A percentile compares a stretch with the other conserved stretches of the same genome.
These are phyloP conservation scores for Mortierella alpina DNA, from an alignment of 192 early-diverging fungal species.

Conservation along the genomic window DNA sequence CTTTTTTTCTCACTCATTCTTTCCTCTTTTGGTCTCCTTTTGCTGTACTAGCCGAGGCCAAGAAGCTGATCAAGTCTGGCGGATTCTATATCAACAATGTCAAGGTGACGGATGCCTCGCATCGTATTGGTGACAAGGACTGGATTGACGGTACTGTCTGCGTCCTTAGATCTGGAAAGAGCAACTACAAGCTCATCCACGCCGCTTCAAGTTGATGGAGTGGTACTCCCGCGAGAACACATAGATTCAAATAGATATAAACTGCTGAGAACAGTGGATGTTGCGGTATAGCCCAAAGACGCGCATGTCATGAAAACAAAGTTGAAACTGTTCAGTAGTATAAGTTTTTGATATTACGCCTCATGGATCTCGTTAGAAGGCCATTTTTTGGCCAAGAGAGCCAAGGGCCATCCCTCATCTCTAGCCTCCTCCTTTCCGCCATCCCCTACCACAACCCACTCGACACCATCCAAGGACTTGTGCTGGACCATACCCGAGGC, in stretches of 20 bases:
- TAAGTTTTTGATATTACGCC: background rate
- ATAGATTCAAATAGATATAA: conserved; percentile 18
- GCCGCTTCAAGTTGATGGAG: conserved; percentile 17
- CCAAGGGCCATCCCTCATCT: conserved; percentile 41
- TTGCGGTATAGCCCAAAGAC: too few species aligned
- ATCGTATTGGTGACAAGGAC: conserved; percentile 57
- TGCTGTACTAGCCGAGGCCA: conserved; percentile 70
- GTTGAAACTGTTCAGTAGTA: too few species aligned
- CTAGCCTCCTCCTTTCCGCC: conserved; percentile 18
- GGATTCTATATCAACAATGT: conserved; percentile 86
- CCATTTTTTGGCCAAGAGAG: conserved; percentile 15
- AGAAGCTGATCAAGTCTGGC: conserved; percentile 78
- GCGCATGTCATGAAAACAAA: too few species aligned
- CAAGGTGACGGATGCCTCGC: conserved; percentile 58
- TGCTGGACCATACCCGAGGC: conserved; percentile 1
- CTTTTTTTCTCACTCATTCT: background rate
- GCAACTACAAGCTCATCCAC: conserved; percentile 74
- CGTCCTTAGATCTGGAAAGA: conserved; percentile 83
- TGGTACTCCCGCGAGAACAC: background rate
- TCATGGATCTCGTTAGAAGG: conserved; percentile 7
- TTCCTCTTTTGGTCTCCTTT: background rate
- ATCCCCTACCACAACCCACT: conserved; percentile 27
- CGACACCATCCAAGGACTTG: conserved; percentile 15
- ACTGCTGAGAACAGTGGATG: too few species aligned
- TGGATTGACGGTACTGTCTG: conserved; percentile 76